A percentile compares a stretch with the other conserved stretches of the same genome.
These are phyloP conservation scores for Pugionium dolabratum DNA, from an alignment of 345 rosid species.

Conservation along the genomic window DNA sequence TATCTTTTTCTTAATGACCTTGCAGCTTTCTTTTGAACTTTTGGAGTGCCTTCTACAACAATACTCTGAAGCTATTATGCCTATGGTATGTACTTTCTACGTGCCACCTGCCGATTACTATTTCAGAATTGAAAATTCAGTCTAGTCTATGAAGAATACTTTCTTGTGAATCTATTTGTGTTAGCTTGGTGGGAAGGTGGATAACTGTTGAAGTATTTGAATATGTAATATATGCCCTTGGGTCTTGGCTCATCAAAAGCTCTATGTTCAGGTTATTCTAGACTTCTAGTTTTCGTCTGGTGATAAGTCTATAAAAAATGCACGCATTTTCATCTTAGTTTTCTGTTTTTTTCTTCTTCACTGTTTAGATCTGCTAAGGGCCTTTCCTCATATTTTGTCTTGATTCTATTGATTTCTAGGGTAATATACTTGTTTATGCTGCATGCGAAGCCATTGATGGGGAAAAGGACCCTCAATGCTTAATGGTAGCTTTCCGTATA, in stretches of 20 bases:
- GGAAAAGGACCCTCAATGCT: slow-evolving; percentile 92
- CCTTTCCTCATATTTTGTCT: slow-evolving; percentile 8
- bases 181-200: neutral
- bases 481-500: slow-evolving; percentile 75
- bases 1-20: slow-evolving; percentile 17
- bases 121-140: neutral
- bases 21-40: slow-evolving; percentile 89
- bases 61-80: slow-evolving; percentile 51
- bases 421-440: slow-evolving; percentile 56
- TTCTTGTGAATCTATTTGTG: slow-evolving; percentile 3
- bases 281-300: neutral
- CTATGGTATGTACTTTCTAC: slow-evolving; percentile 52
- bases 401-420: slow-evolving; percentile 46
- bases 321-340: neutral
- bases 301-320: neutral
- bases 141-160: slow-evolving; percentile 9
- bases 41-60: slow-evolving; percentile 71
- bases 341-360: slow-evolving; percentile 6
- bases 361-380: slow-evolving; percentile 1
- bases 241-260: neutral
- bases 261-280: neutral
- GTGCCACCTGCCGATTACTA: neutral
- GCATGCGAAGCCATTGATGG: slow-evolving; percentile 75
- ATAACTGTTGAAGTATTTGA: too few species aligned
- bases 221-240: neutral